Percentiles rank a stretch among this genome's conserved stretches.
phyloP scores from a whole-genome alignment of 1,284 basidiomycete species.

The Ganoderma lingzhi region DNA sequence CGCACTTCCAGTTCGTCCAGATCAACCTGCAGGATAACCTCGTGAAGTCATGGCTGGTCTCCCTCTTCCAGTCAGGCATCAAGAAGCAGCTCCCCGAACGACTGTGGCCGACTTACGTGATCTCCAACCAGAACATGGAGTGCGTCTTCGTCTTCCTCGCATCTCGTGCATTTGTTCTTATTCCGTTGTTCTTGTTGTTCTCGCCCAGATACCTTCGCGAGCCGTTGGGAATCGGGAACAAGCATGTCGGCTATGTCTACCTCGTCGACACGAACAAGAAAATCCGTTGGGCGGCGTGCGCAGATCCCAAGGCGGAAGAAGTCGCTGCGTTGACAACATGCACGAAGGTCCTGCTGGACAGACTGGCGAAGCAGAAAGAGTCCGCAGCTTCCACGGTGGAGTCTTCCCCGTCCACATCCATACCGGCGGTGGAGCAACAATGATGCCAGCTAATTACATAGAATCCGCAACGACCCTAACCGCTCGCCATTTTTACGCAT shows the following conservation, averaged over 20 bases:
- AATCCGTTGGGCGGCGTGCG: constrained; percentile 94
- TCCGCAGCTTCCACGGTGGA: background rate
- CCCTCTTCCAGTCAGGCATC: constrained; percentile 82
- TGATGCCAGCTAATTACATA: background rate
- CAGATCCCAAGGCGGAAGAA: constrained; percentile 83
- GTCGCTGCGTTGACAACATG: constrained; percentile 76
- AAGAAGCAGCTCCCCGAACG: constrained; percentile 69
- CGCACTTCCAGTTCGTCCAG: constrained; percentile 85
- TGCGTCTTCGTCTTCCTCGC: constrained; percentile 43
- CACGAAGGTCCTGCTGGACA: constrained; percentile 75
- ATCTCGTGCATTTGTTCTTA: background rate
- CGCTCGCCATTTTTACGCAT: background rate
- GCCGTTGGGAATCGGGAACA: constrained; percentile 88
- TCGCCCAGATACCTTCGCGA: constrained; percentile 73
- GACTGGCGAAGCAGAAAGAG: constrained; percentile 40
- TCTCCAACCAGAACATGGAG: constrained; percentile 85
- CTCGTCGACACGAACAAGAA: constrained; percentile 87
- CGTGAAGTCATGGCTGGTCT: constrained; percentile 89
- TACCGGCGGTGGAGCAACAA: constrained; percentile 9
- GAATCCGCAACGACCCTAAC: background rate
- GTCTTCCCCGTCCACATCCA: background rate
- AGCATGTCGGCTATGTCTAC: constrained; percentile 93
- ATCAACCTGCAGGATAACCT: constrained; percentile 92
- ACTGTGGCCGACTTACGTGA: constrained; percentile 81
- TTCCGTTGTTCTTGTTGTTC: background rate